phyloP scores from a whole-genome alignment of 768 basidiomycete genomes.

The Mycena sanguinolenta region DNA sequence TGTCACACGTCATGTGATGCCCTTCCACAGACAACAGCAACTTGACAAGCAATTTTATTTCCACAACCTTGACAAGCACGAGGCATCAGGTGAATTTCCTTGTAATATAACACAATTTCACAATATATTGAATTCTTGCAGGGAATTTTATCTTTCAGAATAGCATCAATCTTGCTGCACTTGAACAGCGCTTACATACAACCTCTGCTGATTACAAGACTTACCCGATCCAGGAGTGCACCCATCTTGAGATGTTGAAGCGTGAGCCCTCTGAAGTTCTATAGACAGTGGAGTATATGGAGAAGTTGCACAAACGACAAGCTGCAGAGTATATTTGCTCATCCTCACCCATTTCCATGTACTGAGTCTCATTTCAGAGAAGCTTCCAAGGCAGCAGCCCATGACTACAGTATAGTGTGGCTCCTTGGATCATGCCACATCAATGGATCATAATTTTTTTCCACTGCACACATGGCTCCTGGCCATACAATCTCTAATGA shows the following conservation, averaged over 20 bases:
- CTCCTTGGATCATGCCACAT: background rate
- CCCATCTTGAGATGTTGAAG: background rate
- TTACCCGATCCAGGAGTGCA: background rate
- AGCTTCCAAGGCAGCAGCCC: too few species aligned
- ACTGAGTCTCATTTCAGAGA: too few species aligned
- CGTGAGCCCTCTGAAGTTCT: background rate
- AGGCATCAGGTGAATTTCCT: background rate
- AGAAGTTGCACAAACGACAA: background rate
- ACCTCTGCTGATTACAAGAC: background rate
- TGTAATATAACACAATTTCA: background rate
- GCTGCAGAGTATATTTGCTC: background rate
- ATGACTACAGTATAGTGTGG: background rate
- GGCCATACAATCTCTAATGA: background rate
- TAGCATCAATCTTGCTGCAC: background rate
- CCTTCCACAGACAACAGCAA: background rate
- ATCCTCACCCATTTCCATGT: too few species aligned
- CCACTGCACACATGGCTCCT: background rate
- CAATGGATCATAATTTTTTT: background rate
- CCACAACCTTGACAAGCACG: background rate
- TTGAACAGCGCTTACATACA: background rate
- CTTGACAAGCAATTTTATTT: background rate
- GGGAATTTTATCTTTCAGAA: background rate
- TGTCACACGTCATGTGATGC: background rate
- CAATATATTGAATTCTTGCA: background rate
- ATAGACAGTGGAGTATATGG: background rate